A percentile compares a stretch with the other conserved stretches of the same genome.
These are phyloP conservation scores for Ceratocystis cubensis DNA, from an alignment of 2,329 filamentous ascomycete genomes.

Conservation along the genomic window DNA sequence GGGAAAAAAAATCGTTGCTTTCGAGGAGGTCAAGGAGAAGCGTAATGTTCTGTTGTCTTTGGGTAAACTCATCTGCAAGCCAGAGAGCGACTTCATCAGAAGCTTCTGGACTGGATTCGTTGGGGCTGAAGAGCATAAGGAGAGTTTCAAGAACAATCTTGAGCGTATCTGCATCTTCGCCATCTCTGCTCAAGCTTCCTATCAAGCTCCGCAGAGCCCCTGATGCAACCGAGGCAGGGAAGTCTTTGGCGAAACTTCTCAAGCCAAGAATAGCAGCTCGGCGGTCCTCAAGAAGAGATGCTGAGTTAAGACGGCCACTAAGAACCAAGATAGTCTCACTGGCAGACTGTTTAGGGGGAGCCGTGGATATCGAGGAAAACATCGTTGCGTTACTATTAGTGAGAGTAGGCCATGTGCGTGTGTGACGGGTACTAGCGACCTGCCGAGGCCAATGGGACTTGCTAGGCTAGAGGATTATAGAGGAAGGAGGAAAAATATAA, in stretches of 20 bases:
- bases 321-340: conserved; percentile 86
- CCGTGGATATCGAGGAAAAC: conserved; percentile 46
- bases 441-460: background rate
- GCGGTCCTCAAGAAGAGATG: conserved; percentile 86
- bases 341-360: conserved; percentile 90
- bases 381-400: conserved; percentile 34
- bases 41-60: conserved; percentile 92
- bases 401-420: background rate
- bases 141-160: conserved; percentile 92
- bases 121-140: conserved; percentile 74
- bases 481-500: background rate
- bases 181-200: conserved; percentile 70
- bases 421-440: background rate
- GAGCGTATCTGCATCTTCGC: conserved; percentile 89
- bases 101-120: conserved; percentile 67
- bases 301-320: conserved; percentile 74
- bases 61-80: conserved; percentile 96
- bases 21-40: conserved; percentile 82
- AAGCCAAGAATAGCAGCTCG: conserved; percentile 85
- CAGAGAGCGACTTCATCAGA: conserved; percentile 93
- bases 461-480: background rate
- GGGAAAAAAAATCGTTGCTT: conserved; percentile 73
- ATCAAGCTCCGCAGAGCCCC: conserved; percentile 85
- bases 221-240: conserved; percentile 88
- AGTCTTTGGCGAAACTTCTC: conserved; percentile 91